phyloP scores from a whole-genome alignment of 2,329 filamentous ascomycete species.

The Esteya vermicola region DNA sequence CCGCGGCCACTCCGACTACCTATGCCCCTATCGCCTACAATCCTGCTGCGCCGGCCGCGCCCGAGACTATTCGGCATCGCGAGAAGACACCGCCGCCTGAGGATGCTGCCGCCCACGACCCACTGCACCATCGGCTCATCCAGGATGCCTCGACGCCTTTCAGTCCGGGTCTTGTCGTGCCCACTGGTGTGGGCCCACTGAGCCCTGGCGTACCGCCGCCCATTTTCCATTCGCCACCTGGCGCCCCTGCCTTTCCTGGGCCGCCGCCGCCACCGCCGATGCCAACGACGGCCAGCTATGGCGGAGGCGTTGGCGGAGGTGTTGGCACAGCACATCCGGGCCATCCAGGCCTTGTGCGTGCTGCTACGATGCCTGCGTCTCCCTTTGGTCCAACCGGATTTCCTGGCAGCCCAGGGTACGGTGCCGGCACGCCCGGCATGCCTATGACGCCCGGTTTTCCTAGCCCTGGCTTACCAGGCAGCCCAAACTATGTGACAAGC shows the following conservation, averaged over 20 bases:
- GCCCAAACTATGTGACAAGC: conserved; percentile 31
- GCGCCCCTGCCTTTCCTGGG: conserved; percentile 24
- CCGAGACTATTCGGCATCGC: conserved; percentile 55
- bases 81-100: conserved; percentile 71
- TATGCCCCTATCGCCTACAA: conserved; percentile 62
- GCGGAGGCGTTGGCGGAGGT: too few relatives aligned
- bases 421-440: neutral
- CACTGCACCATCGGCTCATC: conserved; percentile 41
- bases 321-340: neutral
- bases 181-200: conserved; percentile 27
- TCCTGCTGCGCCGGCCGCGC: conserved; percentile 61
- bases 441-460: neutral
- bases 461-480: conserved; percentile 22
- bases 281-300: conserved; percentile 16
- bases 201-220: conserved; percentile 23
- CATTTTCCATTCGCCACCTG: conserved; percentile 22
- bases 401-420: neutral
- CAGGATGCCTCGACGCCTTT: conserved; percentile 40
- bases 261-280: conserved; percentile 24
- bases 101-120: conserved; percentile 43
- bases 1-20: conserved; percentile 20
- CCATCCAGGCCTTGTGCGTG: conserved; percentile 28
- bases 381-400: conserved; percentile 17
- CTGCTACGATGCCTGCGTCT: conserved; percentile 34
- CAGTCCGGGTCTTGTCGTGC: conserved; percentile 35